These are phyloP conservation scores for Zopfochytrium polystomum DNA, from an alignment of 371 early-diverging fungal species.

Conservation along the genomic window DNA sequence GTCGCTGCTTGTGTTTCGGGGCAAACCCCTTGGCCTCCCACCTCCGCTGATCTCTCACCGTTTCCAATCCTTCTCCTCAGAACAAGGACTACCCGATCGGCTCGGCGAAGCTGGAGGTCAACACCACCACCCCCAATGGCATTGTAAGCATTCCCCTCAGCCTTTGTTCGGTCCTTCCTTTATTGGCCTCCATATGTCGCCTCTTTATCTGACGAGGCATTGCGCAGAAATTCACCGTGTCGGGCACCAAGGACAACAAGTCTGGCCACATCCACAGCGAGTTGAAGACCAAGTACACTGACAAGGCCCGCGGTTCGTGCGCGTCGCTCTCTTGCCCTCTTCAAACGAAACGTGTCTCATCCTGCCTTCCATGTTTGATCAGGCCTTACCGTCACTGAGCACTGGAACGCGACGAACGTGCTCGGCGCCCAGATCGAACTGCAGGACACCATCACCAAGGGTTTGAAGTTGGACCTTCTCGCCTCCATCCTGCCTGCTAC, in stretches of 20 bases:
- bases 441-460: conserved; percentile 81
- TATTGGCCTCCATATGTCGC: not conserved
- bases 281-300: conserved; percentile 92
- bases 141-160: conserved; percentile 66
- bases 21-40: too few species aligned
- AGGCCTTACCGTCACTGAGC: conserved; percentile 83
- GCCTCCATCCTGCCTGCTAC: conserved; percentile 47
- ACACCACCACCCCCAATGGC: conserved; percentile 91
- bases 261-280: conserved; percentile 90
- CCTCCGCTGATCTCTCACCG: not conserved
- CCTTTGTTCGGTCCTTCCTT: not conserved
- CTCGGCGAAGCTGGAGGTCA: conserved; percentile 92
- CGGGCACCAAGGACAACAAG: conserved; percentile 93
- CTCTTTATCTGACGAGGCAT: not conserved
- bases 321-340: not conserved
- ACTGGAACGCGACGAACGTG: conserved; percentile 92
- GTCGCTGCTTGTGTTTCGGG: not conserved
- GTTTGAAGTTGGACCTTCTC: conserved; percentile 65
- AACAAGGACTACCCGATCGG: conserved; percentile 94
- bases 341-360: not conserved
- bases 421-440: conserved; percentile 90
- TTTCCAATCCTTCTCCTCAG: conserved; percentile 1
- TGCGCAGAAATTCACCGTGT: conserved; percentile 86
- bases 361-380: too few species aligned
- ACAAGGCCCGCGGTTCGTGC: conserved; percentile 76